phyloP scores from a whole-genome alignment of 2,329 filamentous ascomycete species.

The Penicillium concentricum region DNA sequence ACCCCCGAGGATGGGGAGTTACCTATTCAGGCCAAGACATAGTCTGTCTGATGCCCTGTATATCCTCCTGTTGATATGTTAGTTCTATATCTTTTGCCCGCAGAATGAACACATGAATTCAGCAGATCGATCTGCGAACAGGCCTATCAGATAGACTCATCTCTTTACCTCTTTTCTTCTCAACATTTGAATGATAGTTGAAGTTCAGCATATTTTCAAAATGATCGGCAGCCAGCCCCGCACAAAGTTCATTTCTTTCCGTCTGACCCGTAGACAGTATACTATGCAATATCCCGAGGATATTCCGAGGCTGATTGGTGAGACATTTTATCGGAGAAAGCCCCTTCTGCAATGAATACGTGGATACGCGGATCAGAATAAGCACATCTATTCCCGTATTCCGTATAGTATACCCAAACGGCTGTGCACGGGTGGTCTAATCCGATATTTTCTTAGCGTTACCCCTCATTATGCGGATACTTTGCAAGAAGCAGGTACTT shows the following conservation, averaged over 20 bases:
- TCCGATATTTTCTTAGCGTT: not conserved
- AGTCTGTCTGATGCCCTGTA: not conserved
- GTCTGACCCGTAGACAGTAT: not conserved
- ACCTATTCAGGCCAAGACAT: not conserved
- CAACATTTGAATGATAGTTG: not conserved
- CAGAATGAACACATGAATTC: not conserved
- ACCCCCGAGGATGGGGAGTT: not conserved
- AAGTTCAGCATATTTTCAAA: not conserved
- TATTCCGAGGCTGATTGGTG: not conserved
- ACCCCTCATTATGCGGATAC: not conserved
- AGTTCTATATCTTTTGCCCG: not conserved
- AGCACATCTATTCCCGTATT: not conserved
- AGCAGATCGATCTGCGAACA: not conserved
- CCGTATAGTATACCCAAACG: not conserved
- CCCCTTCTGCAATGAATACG: not conserved
- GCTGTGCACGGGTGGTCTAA: not conserved
- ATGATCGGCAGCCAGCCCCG: conserved; percentile 7
- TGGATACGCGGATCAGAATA: not conserved
- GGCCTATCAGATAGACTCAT: not conserved
- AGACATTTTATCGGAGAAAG: not conserved
- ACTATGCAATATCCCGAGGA: not conserved
- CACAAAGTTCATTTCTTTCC: not conserved
- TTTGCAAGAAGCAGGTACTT: not conserved
- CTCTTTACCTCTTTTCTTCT: not conserved
- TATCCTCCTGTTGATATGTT: not conserved